Conservation (phyloP, 2,329 filamentous ascomycete species). For the Didymella exigua region DNA sequence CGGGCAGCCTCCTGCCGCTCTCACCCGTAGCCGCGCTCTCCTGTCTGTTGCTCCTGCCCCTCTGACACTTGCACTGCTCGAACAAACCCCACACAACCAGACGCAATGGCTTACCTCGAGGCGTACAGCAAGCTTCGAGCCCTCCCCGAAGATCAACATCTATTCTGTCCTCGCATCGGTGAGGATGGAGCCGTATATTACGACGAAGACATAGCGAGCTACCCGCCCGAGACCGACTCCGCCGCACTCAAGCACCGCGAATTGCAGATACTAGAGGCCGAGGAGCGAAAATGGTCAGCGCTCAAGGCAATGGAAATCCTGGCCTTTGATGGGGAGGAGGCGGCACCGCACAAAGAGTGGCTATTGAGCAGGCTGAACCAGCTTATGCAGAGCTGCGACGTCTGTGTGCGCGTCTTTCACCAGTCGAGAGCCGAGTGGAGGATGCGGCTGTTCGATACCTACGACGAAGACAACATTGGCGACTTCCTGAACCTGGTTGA, state of each 20-base stretch:
- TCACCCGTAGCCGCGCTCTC: neutral
- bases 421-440: constrained; percentile 51
- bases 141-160: constrained; percentile 50
- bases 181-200: constrained; percentile 48
- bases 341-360: constrained; percentile 50
- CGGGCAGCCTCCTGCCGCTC: neutral
- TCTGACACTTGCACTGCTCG: neutral
- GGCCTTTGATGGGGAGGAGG: constrained; percentile 56
- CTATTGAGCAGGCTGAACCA: constrained; percentile 48
- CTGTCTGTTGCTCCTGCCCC: neutral
- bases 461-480: constrained; percentile 52
- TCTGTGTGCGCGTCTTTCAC: constrained; percentile 58
- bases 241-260: constrained; percentile 36
- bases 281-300: constrained; percentile 49
- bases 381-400: constrained; percentile 55
- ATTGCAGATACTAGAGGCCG: constrained; percentile 46
- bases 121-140: constrained; percentile 44
- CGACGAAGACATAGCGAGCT: constrained; percentile 52
- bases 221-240: constrained; percentile 37
- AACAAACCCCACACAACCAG: neutral
- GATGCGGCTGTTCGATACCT: constrained; percentile 50
- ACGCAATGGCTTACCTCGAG: constrained; percentile 32
- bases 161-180: constrained; percentile 55
- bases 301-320: constrained; percentile 54
- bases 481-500: constrained; percentile 54